phyloP scores from a whole-genome alignment of 441 rosid genomes.

The Daphne laureola region DNA sequence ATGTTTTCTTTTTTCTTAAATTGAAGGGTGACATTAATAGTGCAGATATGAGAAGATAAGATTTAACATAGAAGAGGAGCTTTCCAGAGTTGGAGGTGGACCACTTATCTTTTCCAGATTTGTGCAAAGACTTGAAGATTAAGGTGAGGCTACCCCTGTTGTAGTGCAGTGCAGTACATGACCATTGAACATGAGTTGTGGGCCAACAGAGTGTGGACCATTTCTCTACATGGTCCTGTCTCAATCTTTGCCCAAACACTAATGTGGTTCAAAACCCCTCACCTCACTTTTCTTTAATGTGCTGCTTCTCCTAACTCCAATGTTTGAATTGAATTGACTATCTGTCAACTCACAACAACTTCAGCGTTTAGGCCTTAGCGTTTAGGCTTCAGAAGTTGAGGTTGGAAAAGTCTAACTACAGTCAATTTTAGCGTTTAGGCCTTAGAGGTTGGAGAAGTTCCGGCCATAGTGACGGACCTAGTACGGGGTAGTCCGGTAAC shows the following conservation, averaged over 20 bases:
- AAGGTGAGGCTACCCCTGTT: constrained; percentile 19
- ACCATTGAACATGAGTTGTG: constrained; percentile 18
- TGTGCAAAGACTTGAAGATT: constrained; percentile 34
- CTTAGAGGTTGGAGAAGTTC: too few species aligned
- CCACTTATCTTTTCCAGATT: constrained; percentile 29
- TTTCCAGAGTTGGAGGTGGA: constrained; percentile 14
- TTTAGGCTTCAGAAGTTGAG: too few species aligned
- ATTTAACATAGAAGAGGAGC: too few species aligned
- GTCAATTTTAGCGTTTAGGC: too few species aligned
- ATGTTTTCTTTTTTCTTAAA: neutral
- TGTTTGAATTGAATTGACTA: too few species aligned
- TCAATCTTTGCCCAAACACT: constrained; percentile 17
- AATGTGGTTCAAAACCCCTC: constrained; percentile 14
- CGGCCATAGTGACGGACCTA: too few species aligned
- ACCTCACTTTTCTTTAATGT: neutral
- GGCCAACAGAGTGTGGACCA: constrained; percentile 24
- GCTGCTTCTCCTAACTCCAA: too few species aligned
- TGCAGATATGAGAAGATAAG: too few species aligned
- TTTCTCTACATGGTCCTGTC: constrained; percentile 12
- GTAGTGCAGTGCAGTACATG: constrained; percentile 9
- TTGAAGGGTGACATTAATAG: neutral
- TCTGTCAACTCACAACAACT: too few species aligned
- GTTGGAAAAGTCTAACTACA: too few species aligned
- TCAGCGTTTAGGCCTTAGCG: too few species aligned
- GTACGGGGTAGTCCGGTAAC: too few species aligned